Base-by-base conservation (phyloP, 1,284 basidiomycete genomes). In the Naganishia cerealis region DNA sequence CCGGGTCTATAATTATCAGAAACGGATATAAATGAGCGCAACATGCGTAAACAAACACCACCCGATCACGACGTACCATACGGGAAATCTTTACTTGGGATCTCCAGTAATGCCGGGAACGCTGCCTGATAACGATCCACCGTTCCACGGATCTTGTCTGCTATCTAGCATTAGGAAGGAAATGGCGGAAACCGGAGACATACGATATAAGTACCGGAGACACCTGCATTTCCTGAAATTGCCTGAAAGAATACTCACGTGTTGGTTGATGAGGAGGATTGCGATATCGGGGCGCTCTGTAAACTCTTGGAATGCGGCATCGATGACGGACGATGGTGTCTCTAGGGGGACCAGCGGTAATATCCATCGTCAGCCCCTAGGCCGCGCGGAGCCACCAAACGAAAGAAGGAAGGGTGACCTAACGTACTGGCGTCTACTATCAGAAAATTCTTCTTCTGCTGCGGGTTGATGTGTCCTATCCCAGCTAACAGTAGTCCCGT, bases 81-180 rank as follows among this genome's bases (percentile, higher is more conserved):
- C 61, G 92, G 91, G 80, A 93, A 91, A 71, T 81, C 80, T 70
- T 81, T 81, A 68, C 79, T 80, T 21, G 96, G 96, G 72, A 99
- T 99, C 82, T 99, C 96, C 26, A 99, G 87, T 42, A 99, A 81
- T 0, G 96, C 93, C 26, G 96, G 96, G 83, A 99, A 99, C 0
- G 95, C 89, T 78, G 94, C 90, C 71, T 91, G 89, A 79, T 99
- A 99, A 73, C 89, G 88, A 81, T 99, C 96, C 18, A 99, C 92
- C 1, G 91, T 88, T 0, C 94, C 92, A 59, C 96, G 85, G 75
- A 99, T 99, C 84, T 91, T 92, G 83, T 99, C 96, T 57, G 94
- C 94, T 74, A 97, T 84, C 94, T 96, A 73, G 16, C 9, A 33
- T 48, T 15, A 38, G n/a, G 16, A 12, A 7, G 15, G 2, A 4